Base-by-base conservation (phyloP, 805 yeast genomes). In the Tetrapisispora phaffii region DNA sequence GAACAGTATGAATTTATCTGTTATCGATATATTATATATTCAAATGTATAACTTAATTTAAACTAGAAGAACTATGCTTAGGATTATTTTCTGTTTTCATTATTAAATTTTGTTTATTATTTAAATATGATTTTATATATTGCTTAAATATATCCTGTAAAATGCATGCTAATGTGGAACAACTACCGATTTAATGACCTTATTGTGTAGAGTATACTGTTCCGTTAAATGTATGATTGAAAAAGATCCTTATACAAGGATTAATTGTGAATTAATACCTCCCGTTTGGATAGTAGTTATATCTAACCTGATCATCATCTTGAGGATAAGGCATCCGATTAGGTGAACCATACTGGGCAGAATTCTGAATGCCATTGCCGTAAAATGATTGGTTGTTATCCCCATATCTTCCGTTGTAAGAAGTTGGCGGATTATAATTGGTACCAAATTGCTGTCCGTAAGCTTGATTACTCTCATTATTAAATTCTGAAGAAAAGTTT, bases 271-370 rank as follows among this genome's bases (percentile, higher is more conserved):
- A 10, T 16, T 26, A 41, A 28, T 41, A 41, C 10, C 39, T 26
- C 7, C 20, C n/a, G 19, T 41, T 41, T n/a, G 34, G 28, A 21
- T 41, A 28, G 20, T 34, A 19, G n/a, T 41, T 34, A 20, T 26
- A 41, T 3, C 26, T 20, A 5, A 17, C 29, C 5, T 34, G 29
- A 8, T 17, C 15, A 34, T 34, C 44, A 15, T 41, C 39, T 15
- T 24, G 17, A 17, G 44, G 44, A 9, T 56, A 33, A 13, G 42
- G 46, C 3, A 20, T 24, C 26, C 39, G 37, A 16, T 17, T 31
- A n/a, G 29, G 24, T 22, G 42, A n/a, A 13, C 20, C 7, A 6
- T 2, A 13, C 15, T 41, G 38, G 19, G 21, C 3, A 34, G 17
- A 16, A 5, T 6, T 12, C 20, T 36, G 31, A 8, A 4, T n/a